These are phyloP conservation scores for Mycena olivaceomarginata DNA, from an alignment of 768 basidiomycete species.

Conservation along the genomic window DNA sequence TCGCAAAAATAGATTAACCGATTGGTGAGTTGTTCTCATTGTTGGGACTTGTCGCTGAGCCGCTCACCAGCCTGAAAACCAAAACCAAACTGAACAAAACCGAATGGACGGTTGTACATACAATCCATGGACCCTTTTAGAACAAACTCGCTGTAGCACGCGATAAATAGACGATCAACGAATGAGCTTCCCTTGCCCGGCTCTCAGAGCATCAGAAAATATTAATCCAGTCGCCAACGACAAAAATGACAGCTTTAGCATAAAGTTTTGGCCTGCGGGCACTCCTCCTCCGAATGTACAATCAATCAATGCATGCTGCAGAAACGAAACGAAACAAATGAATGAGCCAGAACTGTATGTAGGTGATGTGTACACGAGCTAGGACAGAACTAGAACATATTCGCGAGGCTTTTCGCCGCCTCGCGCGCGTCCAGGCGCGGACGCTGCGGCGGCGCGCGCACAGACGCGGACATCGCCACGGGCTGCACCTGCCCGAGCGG, in stretches of 20 bases:
- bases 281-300: conserved; percentile 27
- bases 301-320: not conserved
- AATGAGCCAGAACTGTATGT: not conserved
- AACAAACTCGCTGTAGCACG: not conserved
- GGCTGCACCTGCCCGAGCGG: conserved; percentile 79
- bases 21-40: not conserved
- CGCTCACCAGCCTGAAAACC: not conserved
- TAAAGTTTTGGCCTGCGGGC: conserved; percentile 26
- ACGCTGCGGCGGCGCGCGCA: conserved; percentile 83
- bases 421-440: conserved; percentile 89
- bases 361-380: not conserved
- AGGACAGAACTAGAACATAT: conserved; percentile 77
- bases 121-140: conserved; percentile 29
- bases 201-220: conserved; percentile 9
- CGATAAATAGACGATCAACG: conserved; percentile 7
- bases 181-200: not conserved
- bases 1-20: conserved; percentile 63
- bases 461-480: conserved; percentile 82
- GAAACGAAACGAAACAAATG: not conserved
- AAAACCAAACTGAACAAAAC: conserved; percentile 19
- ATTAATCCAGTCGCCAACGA: conserved; percentile 27
- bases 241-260: conserved; percentile 26
- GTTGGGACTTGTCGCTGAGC: not conserved
- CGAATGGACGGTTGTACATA: conserved; percentile 39
- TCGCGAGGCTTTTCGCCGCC: conserved; percentile 93